Evolutionary conservation across 2,329 filamentous ascomycete genomes (phyloP).

Genomic region (Xylaria hypoxylon): DNA sequence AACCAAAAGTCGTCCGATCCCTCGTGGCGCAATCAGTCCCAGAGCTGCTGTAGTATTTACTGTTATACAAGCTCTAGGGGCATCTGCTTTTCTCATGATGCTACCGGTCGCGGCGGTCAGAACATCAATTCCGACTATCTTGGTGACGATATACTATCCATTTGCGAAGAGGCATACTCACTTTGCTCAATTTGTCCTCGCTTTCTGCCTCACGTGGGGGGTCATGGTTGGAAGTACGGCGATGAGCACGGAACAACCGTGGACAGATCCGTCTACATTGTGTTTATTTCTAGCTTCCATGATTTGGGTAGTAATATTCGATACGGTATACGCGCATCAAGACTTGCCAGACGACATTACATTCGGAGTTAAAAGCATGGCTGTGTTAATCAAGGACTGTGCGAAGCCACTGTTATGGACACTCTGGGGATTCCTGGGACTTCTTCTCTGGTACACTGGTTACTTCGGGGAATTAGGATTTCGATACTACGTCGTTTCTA

Average conservation of each 20-base stretch:
- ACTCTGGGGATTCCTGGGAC: too few species aligned
- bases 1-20: slow-evolving; percentile 45
- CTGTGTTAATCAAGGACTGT: slow-evolving; percentile 39
- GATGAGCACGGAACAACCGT: slow-evolving; percentile 24
- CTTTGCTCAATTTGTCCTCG: slow-evolving; percentile 48
- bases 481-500: too few species aligned
- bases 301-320: slow-evolving; percentile 45
- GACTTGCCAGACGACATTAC: slow-evolving; percentile 45
- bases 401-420: slow-evolving; percentile 30
- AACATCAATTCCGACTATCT: slow-evolving; percentile 35
- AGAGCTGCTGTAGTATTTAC: slow-evolving; percentile 43
- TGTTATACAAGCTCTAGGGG: slow-evolving; percentile 32
- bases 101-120: slow-evolving; percentile 22
- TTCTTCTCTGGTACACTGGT: too few species aligned
- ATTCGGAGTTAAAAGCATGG: slow-evolving; percentile 45
- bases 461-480: too few species aligned
- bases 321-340: slow-evolving; percentile 50
- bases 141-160: slow-evolving; percentile 45
- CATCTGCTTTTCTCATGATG: slow-evolving; percentile 23
- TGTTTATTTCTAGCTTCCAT: slow-evolving; percentile 36
- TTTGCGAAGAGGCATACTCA: slow-evolving; percentile 47
- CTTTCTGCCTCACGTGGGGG: slow-evolving; percentile 44
- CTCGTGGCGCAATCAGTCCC: slow-evolving; percentile 43
- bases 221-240: slow-evolving; percentile 41
- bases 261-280: slow-evolving; percentile 25